Evolutionary conservation across 805 yeast species (phyloP).

Genomic region (Saccharomyces eubayanus): DNA sequence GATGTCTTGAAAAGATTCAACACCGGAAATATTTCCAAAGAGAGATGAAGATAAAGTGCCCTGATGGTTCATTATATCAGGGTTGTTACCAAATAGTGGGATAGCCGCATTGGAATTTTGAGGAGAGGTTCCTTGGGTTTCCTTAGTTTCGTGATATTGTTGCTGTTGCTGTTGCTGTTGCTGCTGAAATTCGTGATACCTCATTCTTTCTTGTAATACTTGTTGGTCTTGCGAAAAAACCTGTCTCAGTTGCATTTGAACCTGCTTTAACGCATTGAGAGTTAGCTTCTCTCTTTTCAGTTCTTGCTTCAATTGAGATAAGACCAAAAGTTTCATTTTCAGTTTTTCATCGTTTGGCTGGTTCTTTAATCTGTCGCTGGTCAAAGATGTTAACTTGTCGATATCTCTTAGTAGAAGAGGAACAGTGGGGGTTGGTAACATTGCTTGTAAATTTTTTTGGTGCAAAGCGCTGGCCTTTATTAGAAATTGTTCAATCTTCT

Average conservation of each 20-base stretch:
- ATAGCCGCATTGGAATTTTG: slow-evolving; percentile 1
- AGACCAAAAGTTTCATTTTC: slow-evolving; percentile 28
- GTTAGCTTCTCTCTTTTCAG: slow-evolving; percentile 30
- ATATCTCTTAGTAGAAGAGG: slow-evolving; percentile 29
- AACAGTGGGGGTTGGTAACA: slow-evolving; percentile 26
- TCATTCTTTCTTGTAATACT: slow-evolving; percentile 20
- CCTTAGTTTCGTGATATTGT: slow-evolving; percentile 14
- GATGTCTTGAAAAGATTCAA: slow-evolving; percentile 10
- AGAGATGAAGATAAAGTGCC: slow-evolving; percentile 17
- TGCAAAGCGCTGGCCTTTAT: slow-evolving; percentile 46
- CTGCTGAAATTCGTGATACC: slow-evolving; percentile 24
- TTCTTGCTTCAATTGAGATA: slow-evolving; percentile 31
- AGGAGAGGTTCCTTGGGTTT: slow-evolving; percentile 3
- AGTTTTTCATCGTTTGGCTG: slow-evolving; percentile 30
- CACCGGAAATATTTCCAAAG: slow-evolving; percentile 13
- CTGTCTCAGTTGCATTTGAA: slow-evolving; percentile 35
- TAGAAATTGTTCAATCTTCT: slow-evolving; percentile 66
- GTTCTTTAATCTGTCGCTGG: slow-evolving; percentile 27
- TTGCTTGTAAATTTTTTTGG: slow-evolving; percentile 28
- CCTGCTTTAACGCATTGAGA: slow-evolving; percentile 25
- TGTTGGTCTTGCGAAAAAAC: slow-evolving; percentile 34
- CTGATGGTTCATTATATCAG: slow-evolving; percentile 4
- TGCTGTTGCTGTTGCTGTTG: slow-evolving; percentile 18
- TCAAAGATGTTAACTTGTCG: slow-evolving; percentile 30
- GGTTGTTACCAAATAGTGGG: slow-evolving; percentile 12